Base-by-base conservation (phyloP, 2,329 filamentous ascomycete species). In the Ceratocystis variospora region DNA sequence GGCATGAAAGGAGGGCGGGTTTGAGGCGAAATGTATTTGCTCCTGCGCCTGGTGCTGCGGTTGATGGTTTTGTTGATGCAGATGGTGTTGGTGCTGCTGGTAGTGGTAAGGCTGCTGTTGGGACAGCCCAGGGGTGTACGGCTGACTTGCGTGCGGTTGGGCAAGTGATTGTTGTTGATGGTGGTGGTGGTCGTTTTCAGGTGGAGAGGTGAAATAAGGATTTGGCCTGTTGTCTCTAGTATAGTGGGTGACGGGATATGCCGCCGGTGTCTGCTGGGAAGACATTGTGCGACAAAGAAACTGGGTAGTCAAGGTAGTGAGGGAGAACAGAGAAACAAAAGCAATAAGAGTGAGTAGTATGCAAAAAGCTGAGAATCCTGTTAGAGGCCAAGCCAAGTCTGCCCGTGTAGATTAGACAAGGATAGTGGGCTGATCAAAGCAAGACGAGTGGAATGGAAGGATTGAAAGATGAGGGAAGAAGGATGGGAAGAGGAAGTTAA, bases 311-410 rank as follows among this genome's bases (percentile, higher is more conserved):
- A 3, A 53, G 25, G 15, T 19, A 44, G 45, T 8, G 37, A 44
- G 62, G 12, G 45, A 65, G 28, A 67, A 63, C 12, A 45, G 46
- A 59, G 41, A 63, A 65, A 65, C 5, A 41, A 48, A 37, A 63
- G 19, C 65, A 41, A 53, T 8, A 57, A 45, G 44, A 44, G 50
- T 15, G 45, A 46, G 50, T 19, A 10, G 19, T 10, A 15, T 41
- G 19, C 62, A 62, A 37, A 15, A 53, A 62, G 44, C 62, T 28
- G 33, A 48, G 19, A 45, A 44, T 59, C 57, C 45, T 37, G 33
- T 37, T 33, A 61, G 48, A 61, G 31, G n/a, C 7, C 41, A 25
- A 62, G 41, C 57, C 61, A 28, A 55, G 22, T 5, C 55, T 59
- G 28, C 7, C 55, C 17, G 37, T 59, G 55, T 28, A 4, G 31